Evolutionary conservation across 2,329 filamentous ascomycete genomes (phyloP), one percentile per base, ranked within the genome.

Genomic region (Aspergillus sp.): DNA sequence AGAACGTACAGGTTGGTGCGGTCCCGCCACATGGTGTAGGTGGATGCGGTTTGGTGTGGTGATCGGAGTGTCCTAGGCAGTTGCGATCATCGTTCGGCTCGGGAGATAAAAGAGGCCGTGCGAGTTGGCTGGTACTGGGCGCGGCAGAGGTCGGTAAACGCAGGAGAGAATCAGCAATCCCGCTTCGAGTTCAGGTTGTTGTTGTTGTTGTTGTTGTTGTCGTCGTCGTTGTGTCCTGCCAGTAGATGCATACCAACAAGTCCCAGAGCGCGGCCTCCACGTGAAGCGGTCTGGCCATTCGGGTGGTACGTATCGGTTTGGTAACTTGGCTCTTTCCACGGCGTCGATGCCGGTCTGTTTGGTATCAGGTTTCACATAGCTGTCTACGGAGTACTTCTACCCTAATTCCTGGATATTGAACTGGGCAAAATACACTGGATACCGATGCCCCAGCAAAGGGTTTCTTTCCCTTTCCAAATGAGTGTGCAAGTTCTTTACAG

Each of bases 1-100:
- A 39, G 24, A 38, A 30, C 75, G 51, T 78, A 95, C 86, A 98
- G 82, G 61, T 96, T 98, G 50, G 91, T 98, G 66, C 91, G 82
- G 74, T 98, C 91, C 71, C 91, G 86, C 88, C 88, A 98, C 86
- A 94, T 93, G 68, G 74, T 80, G 78, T 72, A 72, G 32, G 69
- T 28, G 31, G 40, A 15, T 31, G 36, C 30, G 27, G 33, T 30
- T 32, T 38, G 29, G 33, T 29, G 26, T 37, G 35, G 35, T 35
- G 13, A 24, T 47, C 56, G 32, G 43, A 37, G 26, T 13, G 24
- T 27, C 24, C 17, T 28, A 20, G 15, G 30, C 19, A n/a, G 40
- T 40, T 35, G 33, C 35, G 32, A 37, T 38, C 39, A 47, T 47
- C 19, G 31, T 40, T 30, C 34, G 15, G 20, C 30, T 11, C 15